Conservation (phyloP, 2,329 filamentous ascomycete genomes). For the Alternaria postmessia region DNA sequence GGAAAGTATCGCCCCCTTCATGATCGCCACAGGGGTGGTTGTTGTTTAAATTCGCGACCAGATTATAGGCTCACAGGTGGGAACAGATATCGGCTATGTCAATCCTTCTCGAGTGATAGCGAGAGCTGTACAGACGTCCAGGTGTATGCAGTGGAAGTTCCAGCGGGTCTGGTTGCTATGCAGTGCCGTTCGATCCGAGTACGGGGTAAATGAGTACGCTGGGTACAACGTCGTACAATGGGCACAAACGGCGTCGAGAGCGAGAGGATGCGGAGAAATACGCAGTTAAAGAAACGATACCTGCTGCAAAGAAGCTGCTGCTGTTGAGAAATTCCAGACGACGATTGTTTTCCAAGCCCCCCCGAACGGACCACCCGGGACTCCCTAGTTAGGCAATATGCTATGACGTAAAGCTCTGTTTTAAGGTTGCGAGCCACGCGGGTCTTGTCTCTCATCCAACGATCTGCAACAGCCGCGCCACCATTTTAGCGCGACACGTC, state of each 20-base stretch:
- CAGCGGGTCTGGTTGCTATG: slow-evolving; percentile 7
- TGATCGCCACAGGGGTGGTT: slow-evolving; percentile 23
- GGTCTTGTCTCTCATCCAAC: slow-evolving; percentile 19
- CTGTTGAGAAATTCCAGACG: slow-evolving; percentile 4
- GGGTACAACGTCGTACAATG: neutral
- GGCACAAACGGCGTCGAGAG: neutral
- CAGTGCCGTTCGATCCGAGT: slow-evolving; percentile 3
- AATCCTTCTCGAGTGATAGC: neutral
- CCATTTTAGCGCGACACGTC: slow-evolving; percentile 18
- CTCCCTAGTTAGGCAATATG: slow-evolving; percentile 6
- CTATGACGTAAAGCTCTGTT: slow-evolving; percentile 33
- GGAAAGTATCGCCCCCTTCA: slow-evolving; percentile 31
- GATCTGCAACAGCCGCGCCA: slow-evolving; percentile 22
- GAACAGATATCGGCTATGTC: neutral
- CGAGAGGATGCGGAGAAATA: neutral
- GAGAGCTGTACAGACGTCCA: neutral
- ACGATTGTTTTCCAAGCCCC: slow-evolving; percentile 16
- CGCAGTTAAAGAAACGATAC: neutral
- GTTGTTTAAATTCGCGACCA: neutral
- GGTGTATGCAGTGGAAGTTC: neutral
- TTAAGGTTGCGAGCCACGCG: slow-evolving; percentile 22
- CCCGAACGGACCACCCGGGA: slow-evolving; percentile 14
- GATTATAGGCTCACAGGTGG: neutral
- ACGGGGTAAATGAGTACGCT: neutral
- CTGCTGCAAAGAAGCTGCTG: neutral